Evolutionary conservation across 2,329 filamentous ascomycete genomes (phyloP).

Genomic region (Coniochaeta sp.): DNA sequence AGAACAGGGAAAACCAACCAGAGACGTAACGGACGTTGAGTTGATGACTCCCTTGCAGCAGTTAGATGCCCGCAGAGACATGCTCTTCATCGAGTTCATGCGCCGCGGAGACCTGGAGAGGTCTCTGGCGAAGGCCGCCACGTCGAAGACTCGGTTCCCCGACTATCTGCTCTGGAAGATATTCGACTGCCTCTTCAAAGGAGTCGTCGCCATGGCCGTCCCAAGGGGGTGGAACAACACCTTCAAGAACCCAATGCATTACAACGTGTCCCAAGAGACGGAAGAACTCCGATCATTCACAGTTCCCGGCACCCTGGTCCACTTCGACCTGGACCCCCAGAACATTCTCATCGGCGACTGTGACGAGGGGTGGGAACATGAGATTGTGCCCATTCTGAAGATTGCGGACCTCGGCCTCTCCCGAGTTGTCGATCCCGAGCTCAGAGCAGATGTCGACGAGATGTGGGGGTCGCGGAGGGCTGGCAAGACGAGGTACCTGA

Average conservation of each 20-base stretch:
- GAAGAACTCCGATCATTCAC: background rate
- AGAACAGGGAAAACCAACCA: background rate
- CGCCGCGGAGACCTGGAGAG: conserved; percentile 6
- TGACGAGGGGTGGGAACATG: conserved; percentile 7
- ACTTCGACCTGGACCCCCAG: conserved; percentile 9
- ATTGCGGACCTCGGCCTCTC: conserved; percentile 3
- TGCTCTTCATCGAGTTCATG: conserved; percentile 13
- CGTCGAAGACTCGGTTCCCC: background rate
- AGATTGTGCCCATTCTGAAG: conserved; percentile 7
- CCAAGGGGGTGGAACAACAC: background rate
- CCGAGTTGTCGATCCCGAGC: background rate
- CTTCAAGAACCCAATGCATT: background rate
- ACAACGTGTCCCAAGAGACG: background rate
- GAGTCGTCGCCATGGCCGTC: conserved; percentile 8
- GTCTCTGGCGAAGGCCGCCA: conserved; percentile 3
- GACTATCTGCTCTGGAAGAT: conserved; percentile 8
- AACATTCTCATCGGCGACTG: conserved; percentile 9
- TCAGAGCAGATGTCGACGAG: background rate
- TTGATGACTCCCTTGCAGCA: background rate
- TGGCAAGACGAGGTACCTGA: conserved; percentile 6
- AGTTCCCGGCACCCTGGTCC: conserved; percentile 7
- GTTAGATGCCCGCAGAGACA: background rate
- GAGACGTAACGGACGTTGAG: background rate
- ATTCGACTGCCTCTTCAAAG: conserved; percentile 6
- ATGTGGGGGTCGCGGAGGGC: background rate